These are phyloP conservation scores for Acanthamoeba healyi DNA, from an alignment of 208 protist genomes.

Conservation along the genomic window DNA sequence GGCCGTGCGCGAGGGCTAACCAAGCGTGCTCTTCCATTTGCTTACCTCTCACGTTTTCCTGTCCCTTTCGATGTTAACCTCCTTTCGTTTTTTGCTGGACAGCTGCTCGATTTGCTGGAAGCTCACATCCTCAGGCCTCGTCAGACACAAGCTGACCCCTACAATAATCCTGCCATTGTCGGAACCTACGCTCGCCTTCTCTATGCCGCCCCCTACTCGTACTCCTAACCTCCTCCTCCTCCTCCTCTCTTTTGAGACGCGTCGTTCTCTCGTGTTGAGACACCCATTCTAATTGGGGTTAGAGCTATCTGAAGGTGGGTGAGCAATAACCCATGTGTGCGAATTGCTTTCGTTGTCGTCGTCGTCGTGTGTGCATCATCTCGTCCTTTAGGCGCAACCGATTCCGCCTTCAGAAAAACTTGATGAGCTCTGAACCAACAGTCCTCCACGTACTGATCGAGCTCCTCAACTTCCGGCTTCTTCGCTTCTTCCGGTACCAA, in stretches of 20 bases:
- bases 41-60: too few relatives aligned
- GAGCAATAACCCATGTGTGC: too few relatives aligned
- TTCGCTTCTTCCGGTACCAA: slow-evolving; percentile 64
- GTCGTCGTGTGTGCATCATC: too few relatives aligned
- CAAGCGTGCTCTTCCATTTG: too few relatives aligned
- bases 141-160: not conserved
- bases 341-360: not conserved
- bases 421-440: slow-evolving; percentile 53
- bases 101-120: slow-evolving; percentile 50
- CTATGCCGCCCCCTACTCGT: slow-evolving; percentile 48
- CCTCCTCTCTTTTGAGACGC: too few relatives aligned
- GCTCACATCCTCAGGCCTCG: slow-evolving; percentile 8
- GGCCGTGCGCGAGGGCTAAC: too few relatives aligned
- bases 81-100: not conserved
- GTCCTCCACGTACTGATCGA: slow-evolving; percentile 38
- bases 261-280: too few relatives aligned
- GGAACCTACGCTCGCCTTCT: slow-evolving; percentile 45
- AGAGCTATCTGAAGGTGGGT: not conserved
- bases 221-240: not conserved
- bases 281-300: not conserved
- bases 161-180: slow-evolving; percentile 49
- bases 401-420: slow-evolving; percentile 31
- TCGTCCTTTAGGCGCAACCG: slow-evolving; percentile 1
- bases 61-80: not conserved
- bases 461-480: slow-evolving; percentile 61